Evolutionary conservation across 208 protist genomes (phyloP).

Genomic region (Zelonia costaricensis): DNA sequence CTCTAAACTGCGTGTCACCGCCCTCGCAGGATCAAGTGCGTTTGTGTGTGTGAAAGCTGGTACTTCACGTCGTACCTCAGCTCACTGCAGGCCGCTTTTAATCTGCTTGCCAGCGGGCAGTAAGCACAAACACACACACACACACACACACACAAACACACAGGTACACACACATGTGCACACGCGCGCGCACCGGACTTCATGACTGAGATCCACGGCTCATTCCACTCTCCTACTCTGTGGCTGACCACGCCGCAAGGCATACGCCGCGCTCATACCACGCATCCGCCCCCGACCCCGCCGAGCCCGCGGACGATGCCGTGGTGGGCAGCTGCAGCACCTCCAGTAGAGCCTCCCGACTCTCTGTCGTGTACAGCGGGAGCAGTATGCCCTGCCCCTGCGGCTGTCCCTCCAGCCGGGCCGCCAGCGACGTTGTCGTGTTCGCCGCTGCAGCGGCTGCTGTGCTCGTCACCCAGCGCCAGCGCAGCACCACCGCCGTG

Average conservation of each 20-base stretch:
- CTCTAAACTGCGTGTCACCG: too few relatives aligned
- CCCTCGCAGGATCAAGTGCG: too few relatives aligned
- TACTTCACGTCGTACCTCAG: too few relatives aligned
- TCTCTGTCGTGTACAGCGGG: constrained; percentile 87
- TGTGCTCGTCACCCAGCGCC: constrained; percentile 38
- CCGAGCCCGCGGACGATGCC: background rate
- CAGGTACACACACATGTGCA: background rate
- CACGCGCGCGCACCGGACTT: background rate
- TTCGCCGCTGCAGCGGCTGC: background rate
- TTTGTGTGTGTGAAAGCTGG: too few relatives aligned
- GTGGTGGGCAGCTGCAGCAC: constrained; percentile 54
- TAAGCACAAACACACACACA: background rate
- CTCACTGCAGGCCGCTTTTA: too few relatives aligned
- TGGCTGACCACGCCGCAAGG: constrained; percentile 70
- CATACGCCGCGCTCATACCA: constrained; percentile 91
- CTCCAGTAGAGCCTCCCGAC: constrained; percentile 72
- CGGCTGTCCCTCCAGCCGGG: constrained; percentile 29
- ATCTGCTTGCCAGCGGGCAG: too few relatives aligned
- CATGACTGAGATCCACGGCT: background rate
- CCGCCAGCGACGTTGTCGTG: constrained; percentile 28
- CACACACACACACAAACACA: constrained; percentile 2
- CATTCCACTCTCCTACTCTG: constrained; percentile 24
- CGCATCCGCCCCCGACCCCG: constrained; percentile 13
- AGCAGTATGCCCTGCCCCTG: constrained; percentile 32
- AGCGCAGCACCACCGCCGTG: constrained; percentile 36